phyloP scores from a whole-genome alignment of 768 basidiomycete species.

The Rhodotorula toruloides region DNA sequence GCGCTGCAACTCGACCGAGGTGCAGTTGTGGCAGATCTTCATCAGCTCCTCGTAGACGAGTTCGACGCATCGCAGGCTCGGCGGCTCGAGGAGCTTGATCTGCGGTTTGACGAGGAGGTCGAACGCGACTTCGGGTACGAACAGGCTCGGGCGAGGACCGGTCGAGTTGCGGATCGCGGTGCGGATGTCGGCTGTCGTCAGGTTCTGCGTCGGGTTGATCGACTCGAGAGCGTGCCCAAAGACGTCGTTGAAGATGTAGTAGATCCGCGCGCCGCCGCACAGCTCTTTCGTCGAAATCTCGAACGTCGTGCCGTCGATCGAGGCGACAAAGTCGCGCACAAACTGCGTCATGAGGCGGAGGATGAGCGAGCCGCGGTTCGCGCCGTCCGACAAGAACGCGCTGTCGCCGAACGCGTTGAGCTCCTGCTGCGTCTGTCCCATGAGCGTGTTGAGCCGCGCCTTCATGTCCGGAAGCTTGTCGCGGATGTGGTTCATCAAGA shows the following conservation, averaged over 20 bases:
- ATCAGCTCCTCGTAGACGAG: conserved; percentile 98
- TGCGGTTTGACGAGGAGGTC: conserved; percentile 96
- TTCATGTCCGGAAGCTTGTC: conserved; percentile 99
- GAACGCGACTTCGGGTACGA: conserved; percentile 95
- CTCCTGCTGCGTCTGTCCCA: conserved; percentile 99
- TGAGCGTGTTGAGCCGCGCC: conserved; percentile 87
- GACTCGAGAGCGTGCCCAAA: conserved; percentile 85
- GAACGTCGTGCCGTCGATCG: conserved; percentile 92
- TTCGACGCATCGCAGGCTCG: conserved; percentile 91
- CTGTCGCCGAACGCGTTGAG: conserved; percentile 92
- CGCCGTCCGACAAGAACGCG: conserved; percentile 77
- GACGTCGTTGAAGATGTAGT: conserved; percentile 99
- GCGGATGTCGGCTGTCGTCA: conserved; percentile 90
- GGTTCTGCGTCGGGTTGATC: conserved; percentile 83
- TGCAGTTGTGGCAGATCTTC: conserved; percentile 98
- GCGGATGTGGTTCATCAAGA: conserved; percentile 92
- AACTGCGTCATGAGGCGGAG: conserved; percentile 95
- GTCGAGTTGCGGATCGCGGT: conserved; percentile 98
- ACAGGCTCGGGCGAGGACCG: conserved; percentile 89
- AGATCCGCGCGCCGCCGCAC: conserved; percentile 94
- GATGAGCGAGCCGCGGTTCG: conserved; percentile 77
- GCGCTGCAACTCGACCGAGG: conserved; percentile 71
- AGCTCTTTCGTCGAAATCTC: conserved; percentile 98
- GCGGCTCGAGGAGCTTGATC: conserved; percentile 90
- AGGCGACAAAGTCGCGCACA: conserved; percentile 90